phyloP scores from a whole-genome alignment of 768 basidiomycete species.

The Aureoboletus auriporus region DNA sequence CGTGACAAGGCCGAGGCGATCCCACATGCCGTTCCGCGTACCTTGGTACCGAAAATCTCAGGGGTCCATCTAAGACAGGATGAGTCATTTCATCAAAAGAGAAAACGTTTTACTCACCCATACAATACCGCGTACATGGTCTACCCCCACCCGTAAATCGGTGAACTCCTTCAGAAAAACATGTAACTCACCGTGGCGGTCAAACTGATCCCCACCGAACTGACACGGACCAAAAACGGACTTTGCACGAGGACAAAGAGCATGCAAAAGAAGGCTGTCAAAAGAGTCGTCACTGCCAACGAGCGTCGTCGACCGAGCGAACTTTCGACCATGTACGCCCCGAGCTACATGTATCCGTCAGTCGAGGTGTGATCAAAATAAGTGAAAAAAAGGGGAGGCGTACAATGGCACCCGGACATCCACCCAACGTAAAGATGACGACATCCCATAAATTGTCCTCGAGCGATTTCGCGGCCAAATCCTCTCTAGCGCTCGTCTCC shows the following conservation, averaged over 20 bases:
- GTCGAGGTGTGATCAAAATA: slow-evolving; percentile 5
- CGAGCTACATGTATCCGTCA: slow-evolving; percentile 48
- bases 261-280: slow-evolving; percentile 72
- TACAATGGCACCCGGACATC: slow-evolving; percentile 81
- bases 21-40: slow-evolving; percentile 85
- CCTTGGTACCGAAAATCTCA: slow-evolving; percentile 80
- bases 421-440: slow-evolving; percentile 80
- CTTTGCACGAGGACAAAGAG: slow-evolving; percentile 60
- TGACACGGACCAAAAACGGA: slow-evolving; percentile 57
- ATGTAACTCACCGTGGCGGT: slow-evolving; percentile 49
- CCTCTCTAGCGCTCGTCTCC: slow-evolving; percentile 43
- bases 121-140: slow-evolving; percentile 88
- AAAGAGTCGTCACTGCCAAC: slow-evolving; percentile 68
- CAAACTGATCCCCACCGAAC: slow-evolving; percentile 73
- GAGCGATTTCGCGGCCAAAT: slow-evolving; percentile 39
- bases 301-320: slow-evolving; percentile 69
- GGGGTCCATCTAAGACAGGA: slow-evolving; percentile 62
- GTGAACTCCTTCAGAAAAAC: background rate
- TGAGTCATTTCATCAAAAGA: background rate
- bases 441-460: slow-evolving; percentile 78
- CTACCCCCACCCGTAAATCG: slow-evolving; percentile 28
- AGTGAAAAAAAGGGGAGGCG: too few relatives aligned
- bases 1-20: slow-evolving; percentile 83
- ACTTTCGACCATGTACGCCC: slow-evolving; percentile 77
- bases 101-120: slow-evolving; percentile 33